Evolutionary conservation across 2,329 filamentous ascomycete species (phyloP), one percentile per base, ranked within the genome.

Genomic region (Fusarium subglutinans): DNA sequence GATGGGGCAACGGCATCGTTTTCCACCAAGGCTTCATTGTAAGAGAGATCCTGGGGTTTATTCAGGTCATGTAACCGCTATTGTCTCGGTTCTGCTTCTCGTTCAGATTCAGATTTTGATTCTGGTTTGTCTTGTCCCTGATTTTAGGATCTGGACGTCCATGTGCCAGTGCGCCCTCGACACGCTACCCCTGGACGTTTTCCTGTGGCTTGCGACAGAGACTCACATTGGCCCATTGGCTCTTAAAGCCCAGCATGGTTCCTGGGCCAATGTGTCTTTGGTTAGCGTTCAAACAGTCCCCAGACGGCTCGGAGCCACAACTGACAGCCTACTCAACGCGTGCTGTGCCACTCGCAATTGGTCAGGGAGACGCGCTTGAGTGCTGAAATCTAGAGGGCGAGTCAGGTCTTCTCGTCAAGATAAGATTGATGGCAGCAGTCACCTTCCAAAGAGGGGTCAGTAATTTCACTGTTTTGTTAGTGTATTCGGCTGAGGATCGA

Each of bases 201-300:
- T 62, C 43, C 20, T 43, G 72, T 74, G 72, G 72, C 72, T 74
- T 72, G 47, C 37, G 33, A 44, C 35, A 26, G 17, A 35, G 35
- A n/a, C 48, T 74, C 63, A 30, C 33, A 73, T 73, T 69, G 72
- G 72, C 20, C 59, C 8, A 47, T 24, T 62, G 63, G 43, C 41
- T 56, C 40, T 72, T 53, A 64, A 65, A 37, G 44, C 66, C 70
- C 71, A 15, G 15, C 33, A 35, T 66, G 60, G 76, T 78, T 76
- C 70, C 72, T 71, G 69, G 76, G 68, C 74, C 76, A 78, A 77
- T 78, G 55, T 65, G 64, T 58, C 66, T 66, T 55, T 18, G 53
- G 67, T 66, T 77, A 76, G 76, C 73, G 66, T 66, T 43, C 43
- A 45, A 24, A 48, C 59, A 33, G 61, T 41, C 57, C 65, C 44